Conservation (phyloP, 1,284 basidiomycete genomes). For the Cystobasidium sp. region DNA sequence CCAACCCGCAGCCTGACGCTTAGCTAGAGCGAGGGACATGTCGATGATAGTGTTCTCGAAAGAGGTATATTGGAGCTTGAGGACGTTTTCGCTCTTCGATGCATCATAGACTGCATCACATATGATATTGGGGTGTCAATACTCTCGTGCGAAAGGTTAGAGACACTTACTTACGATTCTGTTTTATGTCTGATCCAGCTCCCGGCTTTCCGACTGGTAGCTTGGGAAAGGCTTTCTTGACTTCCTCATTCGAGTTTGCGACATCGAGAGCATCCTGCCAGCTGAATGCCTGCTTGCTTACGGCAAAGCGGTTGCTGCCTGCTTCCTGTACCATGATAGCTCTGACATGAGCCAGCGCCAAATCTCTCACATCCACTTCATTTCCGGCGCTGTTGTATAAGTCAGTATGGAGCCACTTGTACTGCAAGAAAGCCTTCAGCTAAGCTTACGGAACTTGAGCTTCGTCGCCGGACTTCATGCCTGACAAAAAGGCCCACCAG, state of each 20-base stretch:
- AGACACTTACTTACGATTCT: constrained; percentile 24
- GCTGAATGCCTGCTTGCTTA: constrained; percentile 45
- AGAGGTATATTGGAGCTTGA: constrained; percentile 16
- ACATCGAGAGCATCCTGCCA: constrained; percentile 31
- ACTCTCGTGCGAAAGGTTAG: not conserved
- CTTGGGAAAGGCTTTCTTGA: constrained; percentile 27
- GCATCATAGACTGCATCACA: constrained; percentile 22
- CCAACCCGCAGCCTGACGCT: constrained; percentile 15
- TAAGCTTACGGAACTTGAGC: constrained; percentile 19
- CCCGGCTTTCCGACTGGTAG: constrained; percentile 21
- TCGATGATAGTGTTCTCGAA: constrained; percentile 35
- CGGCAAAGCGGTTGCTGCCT: constrained; percentile 55
- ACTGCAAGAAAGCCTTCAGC: constrained; percentile 39
- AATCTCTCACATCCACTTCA: constrained; percentile 58
- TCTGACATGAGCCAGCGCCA: constrained; percentile 56
- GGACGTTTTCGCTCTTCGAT: constrained; percentile 28
- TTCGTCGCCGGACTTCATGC: constrained; percentile 20
- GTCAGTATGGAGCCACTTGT: constrained; percentile 44
- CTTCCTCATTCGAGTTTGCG: not conserved
- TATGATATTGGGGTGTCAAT: not conserved
- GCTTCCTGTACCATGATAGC: constrained; percentile 54
- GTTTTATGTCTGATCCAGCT: constrained; percentile 15
- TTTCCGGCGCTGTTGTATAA: constrained; percentile 49
- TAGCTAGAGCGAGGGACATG: constrained; percentile 25
- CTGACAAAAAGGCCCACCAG: constrained; percentile 31